Conservation (phyloP, 2,329 filamentous ascomycete species). For the Cyclaneusma minus region DNA sequence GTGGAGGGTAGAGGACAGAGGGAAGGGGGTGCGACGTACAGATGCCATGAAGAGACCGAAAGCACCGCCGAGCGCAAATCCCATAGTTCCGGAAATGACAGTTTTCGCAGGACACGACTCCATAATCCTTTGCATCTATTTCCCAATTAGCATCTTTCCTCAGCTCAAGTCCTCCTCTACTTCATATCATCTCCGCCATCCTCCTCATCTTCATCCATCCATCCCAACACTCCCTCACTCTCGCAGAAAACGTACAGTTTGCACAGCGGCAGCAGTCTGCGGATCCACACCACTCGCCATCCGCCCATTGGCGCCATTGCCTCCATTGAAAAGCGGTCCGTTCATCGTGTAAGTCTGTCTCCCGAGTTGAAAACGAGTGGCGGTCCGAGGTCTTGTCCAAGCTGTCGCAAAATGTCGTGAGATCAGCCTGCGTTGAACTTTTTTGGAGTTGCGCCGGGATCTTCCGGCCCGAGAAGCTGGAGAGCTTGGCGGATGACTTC, state of each 20-base stretch:
- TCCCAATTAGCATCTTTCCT: slow-evolving; percentile 3
- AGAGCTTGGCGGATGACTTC: too few relatives aligned
- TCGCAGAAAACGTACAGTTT: slow-evolving; percentile 11
- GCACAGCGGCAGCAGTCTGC: slow-evolving; percentile 16
- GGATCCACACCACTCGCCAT: slow-evolving; percentile 9
- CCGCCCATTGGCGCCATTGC: slow-evolving; percentile 5
- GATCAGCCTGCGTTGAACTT: too few relatives aligned
- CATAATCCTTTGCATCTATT: slow-evolving; percentile 37
- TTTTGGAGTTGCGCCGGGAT: too few relatives aligned
- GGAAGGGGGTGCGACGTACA: slow-evolving; percentile 34
- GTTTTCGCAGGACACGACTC: slow-evolving; percentile 87
- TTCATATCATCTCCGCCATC: not conserved
- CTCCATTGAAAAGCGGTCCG: slow-evolving; percentile 9
- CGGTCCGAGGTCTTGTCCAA: too few relatives aligned
- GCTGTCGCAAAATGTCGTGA: too few relatives aligned
- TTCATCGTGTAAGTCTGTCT: too few relatives aligned
- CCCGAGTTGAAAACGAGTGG: too few relatives aligned
- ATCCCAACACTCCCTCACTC: not conserved
- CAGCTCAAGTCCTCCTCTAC: not conserved
- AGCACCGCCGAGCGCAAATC: slow-evolving; percentile 81
- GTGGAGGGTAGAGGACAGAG: slow-evolving; percentile 1
- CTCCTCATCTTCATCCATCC: slow-evolving; percentile 1
- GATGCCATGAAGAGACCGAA: slow-evolving; percentile 98
- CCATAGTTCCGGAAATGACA: slow-evolving; percentile 79
- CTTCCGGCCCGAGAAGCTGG: too few relatives aligned